Evolutionary conservation across 352 stramenopile species (phyloP).

Genomic region (Labyrinthula sp.): DNA sequence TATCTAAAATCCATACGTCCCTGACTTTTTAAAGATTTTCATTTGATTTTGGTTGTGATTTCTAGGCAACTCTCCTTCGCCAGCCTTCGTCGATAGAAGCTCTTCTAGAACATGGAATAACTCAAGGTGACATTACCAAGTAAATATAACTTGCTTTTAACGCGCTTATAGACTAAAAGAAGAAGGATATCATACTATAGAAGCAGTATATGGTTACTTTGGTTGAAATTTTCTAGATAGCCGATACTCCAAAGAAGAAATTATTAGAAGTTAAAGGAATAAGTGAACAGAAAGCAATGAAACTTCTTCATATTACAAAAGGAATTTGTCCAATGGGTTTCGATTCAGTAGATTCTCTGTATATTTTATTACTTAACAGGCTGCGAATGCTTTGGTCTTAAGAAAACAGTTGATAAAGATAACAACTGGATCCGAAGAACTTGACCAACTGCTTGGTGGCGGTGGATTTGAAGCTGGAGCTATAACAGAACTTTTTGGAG

Average conservation of each 20-base stretch:
- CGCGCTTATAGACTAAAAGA: too few species aligned
- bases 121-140: too few species aligned
- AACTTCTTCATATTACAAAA: slow-evolving; percentile 88
- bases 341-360: slow-evolving; percentile 62
- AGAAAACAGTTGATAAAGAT: slow-evolving; percentile 74
- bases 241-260: slow-evolving; percentile 84
- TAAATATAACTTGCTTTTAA: too few species aligned
- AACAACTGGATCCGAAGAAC: slow-evolving; percentile 64
- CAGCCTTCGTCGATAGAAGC: too few species aligned
- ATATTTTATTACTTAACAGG: slow-evolving; percentile 35
- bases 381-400: slow-evolving; percentile 56
- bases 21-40: too few species aligned
- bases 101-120: too few species aligned
- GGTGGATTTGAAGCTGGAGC: slow-evolving; percentile 91
- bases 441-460: slow-evolving; percentile 65
- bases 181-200: too few species aligned
- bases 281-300: slow-evolving; percentile 91
- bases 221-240: too few species aligned
- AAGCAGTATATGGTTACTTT: too few species aligned
- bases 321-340: slow-evolving; percentile 95
- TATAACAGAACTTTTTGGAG: slow-evolving; percentile 92
- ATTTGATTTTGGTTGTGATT: too few species aligned
- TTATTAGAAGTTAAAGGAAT: slow-evolving; percentile 96
- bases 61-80: too few species aligned
- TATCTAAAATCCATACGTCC: too few species aligned